Evolutionary conservation across 805 yeast genomes (phyloP).

Genomic region (Saccharomycopsis amapae): DNA sequence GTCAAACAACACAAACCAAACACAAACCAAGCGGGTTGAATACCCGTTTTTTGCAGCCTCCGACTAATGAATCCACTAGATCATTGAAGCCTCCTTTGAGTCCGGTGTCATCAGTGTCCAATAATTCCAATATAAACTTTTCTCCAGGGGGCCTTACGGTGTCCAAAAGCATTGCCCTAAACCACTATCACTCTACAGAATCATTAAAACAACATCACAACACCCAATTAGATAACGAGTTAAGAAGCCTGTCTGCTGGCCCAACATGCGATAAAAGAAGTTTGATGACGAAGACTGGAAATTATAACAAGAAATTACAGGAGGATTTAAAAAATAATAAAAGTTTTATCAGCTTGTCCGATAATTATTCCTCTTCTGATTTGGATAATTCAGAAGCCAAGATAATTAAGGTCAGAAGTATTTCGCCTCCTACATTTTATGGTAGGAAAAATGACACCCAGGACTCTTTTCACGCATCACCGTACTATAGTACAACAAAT

Average conservation of each 20-base stretch:
- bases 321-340: background rate
- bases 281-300: background rate
- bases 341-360: slow-evolving; percentile 7
- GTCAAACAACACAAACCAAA: too few relatives aligned
- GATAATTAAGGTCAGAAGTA: background rate
- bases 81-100: slow-evolving; percentile 8
- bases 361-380: slow-evolving; percentile 1
- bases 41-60: slow-evolving; percentile 16
- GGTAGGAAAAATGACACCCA: background rate
- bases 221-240: background rate
- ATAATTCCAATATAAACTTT: background rate
- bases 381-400: background rate
- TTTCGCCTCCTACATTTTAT: too few relatives aligned
- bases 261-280: background rate
- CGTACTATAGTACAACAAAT: background rate
- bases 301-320: background rate
- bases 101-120: slow-evolving; percentile 6
- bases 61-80: background rate
- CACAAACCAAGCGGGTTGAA: slow-evolving; percentile 1
- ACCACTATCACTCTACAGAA: background rate
- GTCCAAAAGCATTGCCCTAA: background rate
- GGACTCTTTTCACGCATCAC: background rate
- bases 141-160: background rate
- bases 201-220: background rate
- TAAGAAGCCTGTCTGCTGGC: background rate